Evolutionary conservation across 495 filamentous ascomycete species (phyloP), one percentile per base, ranked within the genome.

Genomic region (Coniosporium apollinis): DNA sequence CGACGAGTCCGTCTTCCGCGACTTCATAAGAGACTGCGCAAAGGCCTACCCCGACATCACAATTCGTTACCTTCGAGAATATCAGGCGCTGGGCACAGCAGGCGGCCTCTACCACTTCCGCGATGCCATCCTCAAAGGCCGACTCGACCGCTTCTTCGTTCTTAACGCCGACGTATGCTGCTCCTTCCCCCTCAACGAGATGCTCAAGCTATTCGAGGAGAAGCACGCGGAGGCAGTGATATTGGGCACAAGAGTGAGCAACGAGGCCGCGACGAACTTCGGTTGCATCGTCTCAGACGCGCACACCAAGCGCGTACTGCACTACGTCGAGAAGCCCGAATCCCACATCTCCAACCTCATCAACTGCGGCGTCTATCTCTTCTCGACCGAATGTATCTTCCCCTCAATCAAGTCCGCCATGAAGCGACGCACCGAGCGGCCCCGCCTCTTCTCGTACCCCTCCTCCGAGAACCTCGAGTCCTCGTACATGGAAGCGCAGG

Each of bases 261-360:
- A 92, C 48, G 91, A 96, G 17, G 76, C 87, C 9, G 89, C 89
- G 10, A 78, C 70, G 42, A 96, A 94, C 64, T 99, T 96, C 48
- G 89, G 89, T 33, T 99, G 89, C 67, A 92, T 99, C 43, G 89
- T 99, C 17, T 86, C 82, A 29, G 91, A 99, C 52, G 66, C 83
- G 9, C 82, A 93, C 60, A 94, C 82, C 49, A 85, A 86, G 57
- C 82, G 86, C 33, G 89, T 99, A 31, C 76, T 94, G 30, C 89
- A 99, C 65, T 99, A 99, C 61, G 89, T 99, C 57, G 89, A 99
- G 70, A 96, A 96, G 66, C 89, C 89, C 40, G 89, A 99, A 58
- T 89, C 82, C 31, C 82, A 94, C 60, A 96, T 99, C 58, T 91
- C 82, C 38, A 94, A 96, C 57, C 67, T 99, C 33, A 99, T 99